Percentiles rank a stretch among this genome's conserved stretches.
phyloP scores from a whole-genome alignment of 352 stramenopile species.

The Phytophthora boehmeriae region DNA sequence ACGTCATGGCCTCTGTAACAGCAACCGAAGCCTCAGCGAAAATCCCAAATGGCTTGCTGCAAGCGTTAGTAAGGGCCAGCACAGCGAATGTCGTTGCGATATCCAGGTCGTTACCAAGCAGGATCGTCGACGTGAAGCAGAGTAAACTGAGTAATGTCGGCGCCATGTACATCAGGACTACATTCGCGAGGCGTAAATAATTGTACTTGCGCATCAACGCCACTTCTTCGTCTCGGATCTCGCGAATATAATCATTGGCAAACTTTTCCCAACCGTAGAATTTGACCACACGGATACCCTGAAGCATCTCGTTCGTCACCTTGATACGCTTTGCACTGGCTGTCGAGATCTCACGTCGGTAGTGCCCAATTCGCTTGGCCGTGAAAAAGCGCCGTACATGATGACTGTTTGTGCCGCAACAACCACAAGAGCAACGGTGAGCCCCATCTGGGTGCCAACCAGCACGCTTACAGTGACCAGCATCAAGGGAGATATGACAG shows the following conservation, averaged over 20 bases:
- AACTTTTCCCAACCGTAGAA: conserved; percentile 82
- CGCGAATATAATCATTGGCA: conserved; percentile 21
- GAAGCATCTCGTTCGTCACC: conserved; percentile 91
- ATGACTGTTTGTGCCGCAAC: conserved; percentile 14
- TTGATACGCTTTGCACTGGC: conserved; percentile 81
- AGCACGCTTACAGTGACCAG: conserved; percentile 23
- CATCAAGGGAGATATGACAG: conserved; percentile 22
- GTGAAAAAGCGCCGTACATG: conserved; percentile 8
- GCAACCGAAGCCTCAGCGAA: conserved; percentile 52
- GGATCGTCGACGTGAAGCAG: conserved; percentile 80
- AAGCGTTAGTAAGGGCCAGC: conserved; percentile 83
- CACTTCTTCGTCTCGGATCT: conserved; percentile 45
- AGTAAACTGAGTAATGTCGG: conserved; percentile 65
- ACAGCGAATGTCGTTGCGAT: conserved; percentile 92
- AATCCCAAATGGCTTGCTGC: conserved; percentile 46
- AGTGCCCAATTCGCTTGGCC: conserved; percentile 13
- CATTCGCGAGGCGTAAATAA: conserved; percentile 54
- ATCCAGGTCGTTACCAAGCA: conserved; percentile 84
- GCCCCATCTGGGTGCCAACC: conserved; percentile 29
- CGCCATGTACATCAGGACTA: conserved; percentile 46
- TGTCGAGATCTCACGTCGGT: conserved; percentile 19
- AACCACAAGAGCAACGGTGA: background rate
- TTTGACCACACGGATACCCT: conserved; percentile 88
- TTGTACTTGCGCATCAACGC: conserved; percentile 35
- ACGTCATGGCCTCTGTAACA: conserved; percentile 47